Evolutionary conservation across 2,329 filamentous ascomycete genomes (phyloP).

Genomic region (Daldinia eschscholtzii): DNA sequence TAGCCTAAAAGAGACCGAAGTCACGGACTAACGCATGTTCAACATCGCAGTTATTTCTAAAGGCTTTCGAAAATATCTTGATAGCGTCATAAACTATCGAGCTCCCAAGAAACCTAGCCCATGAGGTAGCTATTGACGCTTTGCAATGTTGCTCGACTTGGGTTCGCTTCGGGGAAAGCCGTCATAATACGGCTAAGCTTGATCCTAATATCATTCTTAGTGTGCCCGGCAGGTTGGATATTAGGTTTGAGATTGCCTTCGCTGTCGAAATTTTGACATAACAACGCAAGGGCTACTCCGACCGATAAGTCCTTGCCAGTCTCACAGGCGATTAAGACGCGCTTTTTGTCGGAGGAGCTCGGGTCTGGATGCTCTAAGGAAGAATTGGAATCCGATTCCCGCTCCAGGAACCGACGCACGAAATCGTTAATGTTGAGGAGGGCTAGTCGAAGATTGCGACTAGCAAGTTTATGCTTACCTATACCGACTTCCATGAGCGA

Average conservation of each 20-base stretch:
- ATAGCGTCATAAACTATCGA: background rate
- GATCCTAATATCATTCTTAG: slow-evolving; percentile 82
- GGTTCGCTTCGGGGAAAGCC: slow-evolving; percentile 82
- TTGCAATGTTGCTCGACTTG: slow-evolving; percentile 86
- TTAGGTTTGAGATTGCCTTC: slow-evolving; percentile 60
- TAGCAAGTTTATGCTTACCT: slow-evolving; percentile 80
- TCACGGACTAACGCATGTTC: background rate
- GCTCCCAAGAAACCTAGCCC: slow-evolving; percentile 52
- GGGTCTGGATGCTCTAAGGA: slow-evolving; percentile 47
- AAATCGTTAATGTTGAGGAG: slow-evolving; percentile 74
- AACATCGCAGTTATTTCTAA: background rate
- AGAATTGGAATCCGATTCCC: slow-evolving; percentile 25
- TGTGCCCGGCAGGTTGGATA: slow-evolving; percentile 57
- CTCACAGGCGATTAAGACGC: slow-evolving; percentile 75
- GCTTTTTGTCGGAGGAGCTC: slow-evolving; percentile 7
- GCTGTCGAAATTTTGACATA: slow-evolving; percentile 79
- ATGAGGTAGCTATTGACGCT: slow-evolving; percentile 93
- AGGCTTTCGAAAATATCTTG: background rate
- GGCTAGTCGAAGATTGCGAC: slow-evolving; percentile 81
- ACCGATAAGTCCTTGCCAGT: slow-evolving; percentile 85
- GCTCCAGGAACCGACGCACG: slow-evolving; percentile 57
- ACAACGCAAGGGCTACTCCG: slow-evolving; percentile 79
- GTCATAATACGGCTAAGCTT: slow-evolving; percentile 86
- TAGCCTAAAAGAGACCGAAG: background rate
- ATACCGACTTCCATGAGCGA: slow-evolving; percentile 70